A percentile compares a stretch with the other conserved stretches of the same genome.
Conservation (phyloP, 2,329 filamentous ascomycete genomes). For the Passalora sequoiae region DNA sequence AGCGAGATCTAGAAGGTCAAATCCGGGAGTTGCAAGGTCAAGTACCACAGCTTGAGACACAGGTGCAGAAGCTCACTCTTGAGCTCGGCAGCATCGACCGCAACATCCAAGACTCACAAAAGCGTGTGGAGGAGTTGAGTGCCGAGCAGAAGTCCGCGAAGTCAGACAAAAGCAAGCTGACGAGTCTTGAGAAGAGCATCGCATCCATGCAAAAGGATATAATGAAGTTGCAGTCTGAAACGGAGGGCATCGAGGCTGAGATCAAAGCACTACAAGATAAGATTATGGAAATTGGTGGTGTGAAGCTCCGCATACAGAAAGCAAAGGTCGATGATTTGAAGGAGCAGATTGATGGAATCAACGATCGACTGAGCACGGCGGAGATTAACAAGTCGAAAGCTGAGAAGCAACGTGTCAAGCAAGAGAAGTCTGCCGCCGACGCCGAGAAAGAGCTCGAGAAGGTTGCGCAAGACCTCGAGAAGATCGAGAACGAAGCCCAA, state of each 20-base stretch:
- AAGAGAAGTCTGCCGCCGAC: constrained; percentile 75
- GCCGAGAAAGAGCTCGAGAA: constrained; percentile 73
- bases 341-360: constrained; percentile 73
- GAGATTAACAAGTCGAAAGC: constrained; percentile 89
- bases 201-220: constrained; percentile 70
- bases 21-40: constrained; percentile 68
- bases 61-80: constrained; percentile 82
- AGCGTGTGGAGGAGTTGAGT: constrained; percentile 77
- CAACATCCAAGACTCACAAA: constrained; percentile 77
- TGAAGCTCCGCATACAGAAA: constrained; percentile 83
- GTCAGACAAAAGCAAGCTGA: constrained; percentile 69
- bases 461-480: constrained; percentile 67
- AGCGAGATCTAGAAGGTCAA: constrained; percentile 69
- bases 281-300: constrained; percentile 97
- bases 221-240: constrained; percentile 73
- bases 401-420: constrained; percentile 83
- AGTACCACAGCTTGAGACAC: constrained; percentile 79
- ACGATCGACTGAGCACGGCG: constrained; percentile 76
- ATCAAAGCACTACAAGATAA: constrained; percentile 91
- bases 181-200: constrained; percentile 71
- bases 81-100: constrained; percentile 82
- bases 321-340: constrained; percentile 85
- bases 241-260: constrained; percentile 83
- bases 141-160: constrained; percentile 77
- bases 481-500: constrained; percentile 70